phyloP scores from a whole-genome alignment of 1,139 yeast species.

The Arxiozyma bovina region DNA sequence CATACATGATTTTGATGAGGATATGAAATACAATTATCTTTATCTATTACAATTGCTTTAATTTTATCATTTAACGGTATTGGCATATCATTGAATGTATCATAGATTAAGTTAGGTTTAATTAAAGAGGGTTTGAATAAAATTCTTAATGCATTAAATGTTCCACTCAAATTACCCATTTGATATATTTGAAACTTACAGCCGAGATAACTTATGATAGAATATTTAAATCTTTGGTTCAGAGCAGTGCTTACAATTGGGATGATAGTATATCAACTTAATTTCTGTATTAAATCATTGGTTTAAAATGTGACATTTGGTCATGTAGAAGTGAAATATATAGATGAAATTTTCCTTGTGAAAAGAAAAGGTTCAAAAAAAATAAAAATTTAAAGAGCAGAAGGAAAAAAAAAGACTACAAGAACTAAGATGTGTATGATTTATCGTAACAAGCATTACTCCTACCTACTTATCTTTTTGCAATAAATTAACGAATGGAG shows the following conservation, averaged over 20 bases:
- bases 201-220: not conserved
- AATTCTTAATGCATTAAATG: slow-evolving; percentile 55
- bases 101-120: slow-evolving; percentile 21
- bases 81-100: slow-evolving; percentile 54
- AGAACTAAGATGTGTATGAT: not conserved
- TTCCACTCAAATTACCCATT: slow-evolving; percentile 53
- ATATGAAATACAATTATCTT: slow-evolving; percentile 89
- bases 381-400: not conserved
- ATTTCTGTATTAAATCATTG: not conserved
- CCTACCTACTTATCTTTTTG: not conserved
- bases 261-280: no score
- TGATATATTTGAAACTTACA: not conserved
- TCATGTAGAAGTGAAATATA: not conserved
- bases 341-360: not conserved
- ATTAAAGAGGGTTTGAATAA: slow-evolving; percentile 52
- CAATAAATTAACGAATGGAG: not conserved
- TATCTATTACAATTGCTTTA: slow-evolving; percentile 79
- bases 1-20: slow-evolving; percentile 76
- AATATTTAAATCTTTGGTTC: not conserved
- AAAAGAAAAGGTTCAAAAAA: not conserved
- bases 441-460: not conserved
- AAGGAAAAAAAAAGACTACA: no score
- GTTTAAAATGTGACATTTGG: no score
- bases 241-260: no score
- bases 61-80: slow-evolving; percentile 44